Percentiles rank a stretch among this genome's conserved stretches.
Evolutionary conservation across 148 eudicot species (phyloP).

Genomic region (Talinum fruticosum): DNA sequence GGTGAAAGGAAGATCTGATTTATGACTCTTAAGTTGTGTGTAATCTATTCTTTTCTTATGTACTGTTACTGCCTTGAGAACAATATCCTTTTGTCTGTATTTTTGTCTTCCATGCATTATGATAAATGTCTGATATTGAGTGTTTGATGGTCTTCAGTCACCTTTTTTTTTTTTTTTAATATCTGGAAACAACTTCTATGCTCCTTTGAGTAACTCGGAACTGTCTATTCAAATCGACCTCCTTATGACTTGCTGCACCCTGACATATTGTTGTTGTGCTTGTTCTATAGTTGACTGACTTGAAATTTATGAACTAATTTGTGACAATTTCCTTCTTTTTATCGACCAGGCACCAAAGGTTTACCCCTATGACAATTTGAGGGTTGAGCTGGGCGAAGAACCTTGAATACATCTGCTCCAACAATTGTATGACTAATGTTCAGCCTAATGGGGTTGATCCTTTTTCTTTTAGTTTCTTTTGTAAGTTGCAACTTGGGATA

Average conservation of each 20-base stretch:
- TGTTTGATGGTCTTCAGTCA: background rate
- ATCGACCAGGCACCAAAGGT: background rate
- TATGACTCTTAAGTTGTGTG: no score
- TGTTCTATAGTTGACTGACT: background rate
- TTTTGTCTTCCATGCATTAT: background rate
- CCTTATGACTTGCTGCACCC: background rate
- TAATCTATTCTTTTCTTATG: no score
- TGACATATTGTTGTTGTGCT: background rate
- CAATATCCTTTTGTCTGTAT: no score
- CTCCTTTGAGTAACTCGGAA: background rate
- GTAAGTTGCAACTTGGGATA: background rate
- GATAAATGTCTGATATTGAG: background rate
- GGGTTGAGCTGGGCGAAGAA: background rate
- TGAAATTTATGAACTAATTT: background rate
- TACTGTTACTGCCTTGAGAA: no score
- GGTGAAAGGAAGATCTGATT: no score
- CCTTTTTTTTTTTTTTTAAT: no score
- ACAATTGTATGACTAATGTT: background rate
- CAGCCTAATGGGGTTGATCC: background rate
- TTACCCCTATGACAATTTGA: constrained; percentile 2
- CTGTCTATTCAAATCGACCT: background rate
- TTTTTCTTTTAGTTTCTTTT: background rate
- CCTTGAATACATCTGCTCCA: background rate
- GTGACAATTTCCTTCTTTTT: background rate
- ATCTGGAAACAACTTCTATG: background rate